Base-by-base conservation (phyloP, 345 rosid species). In the Psidium friedrichsthalianum region DNA sequence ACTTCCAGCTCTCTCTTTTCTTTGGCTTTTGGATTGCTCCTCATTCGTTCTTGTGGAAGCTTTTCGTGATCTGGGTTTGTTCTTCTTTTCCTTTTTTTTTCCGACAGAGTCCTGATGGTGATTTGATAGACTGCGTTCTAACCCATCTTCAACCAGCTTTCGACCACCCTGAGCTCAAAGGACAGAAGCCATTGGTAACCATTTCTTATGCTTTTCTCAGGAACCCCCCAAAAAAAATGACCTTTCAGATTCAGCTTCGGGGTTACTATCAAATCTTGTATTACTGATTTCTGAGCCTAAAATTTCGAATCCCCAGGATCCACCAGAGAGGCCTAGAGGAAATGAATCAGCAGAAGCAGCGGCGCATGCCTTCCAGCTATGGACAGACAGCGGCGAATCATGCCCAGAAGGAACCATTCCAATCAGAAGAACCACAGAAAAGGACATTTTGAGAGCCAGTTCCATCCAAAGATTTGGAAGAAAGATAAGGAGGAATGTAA, bases 101-200 rank as follows among this genome's bases (percentile, higher is more conserved):
- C 74, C 82, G 88, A 85, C 93, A 97, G 99, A 97, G 99, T 82
- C 96, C 97, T 84, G 99, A 96, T 85, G 98, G 98, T n/a, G 99
- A 97, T 93, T 74, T 94, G 76, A 93, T 97, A 87, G 98, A 97
- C 84, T 97, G 99, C 92, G 98, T 97, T 83, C 56, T 85, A 52
- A 91, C 98, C 88, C 97, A 97, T 91, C 92, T 88, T 49, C 99
- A 97, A 89, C 98, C 98, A 82, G 99, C 99, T 82, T 97, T 97
- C 86, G 99, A 96, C 87, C 99, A 96, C 90, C 98, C 98, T 55
- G 85, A 91, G 90, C 92, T 97, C 58, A 90, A 82, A 85, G 98
- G 98, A 22, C 93, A 95, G 83, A 95, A 91, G 47, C 98, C 98
- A 85, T 78, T 92, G 92, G 99, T 96, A 92, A 59, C 3, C 84